phyloP scores from a whole-genome alignment of 148 eudicot genomes.

The Nepenthes mirabilis region DNA sequence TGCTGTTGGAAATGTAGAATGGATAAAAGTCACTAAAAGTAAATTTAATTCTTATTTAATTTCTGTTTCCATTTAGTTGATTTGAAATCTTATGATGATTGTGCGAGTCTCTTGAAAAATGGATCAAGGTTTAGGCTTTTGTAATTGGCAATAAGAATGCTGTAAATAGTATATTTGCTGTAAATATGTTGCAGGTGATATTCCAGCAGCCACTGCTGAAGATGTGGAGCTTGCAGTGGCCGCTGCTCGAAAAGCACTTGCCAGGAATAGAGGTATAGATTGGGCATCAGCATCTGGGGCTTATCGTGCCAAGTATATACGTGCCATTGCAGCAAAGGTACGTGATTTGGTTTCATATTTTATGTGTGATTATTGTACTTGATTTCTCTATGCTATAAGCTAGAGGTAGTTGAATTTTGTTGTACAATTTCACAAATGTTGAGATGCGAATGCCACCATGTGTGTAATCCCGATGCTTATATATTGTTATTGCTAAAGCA shows the following conservation, averaged over 20 bases:
- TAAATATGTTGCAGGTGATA: conserved; percentile 39
- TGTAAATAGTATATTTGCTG: background rate
- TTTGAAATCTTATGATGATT: background rate
- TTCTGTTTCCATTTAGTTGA: no score
- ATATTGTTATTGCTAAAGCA: no score
- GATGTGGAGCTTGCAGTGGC: conserved; percentile 85
- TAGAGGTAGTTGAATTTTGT: no score
- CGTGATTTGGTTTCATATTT: background rate
- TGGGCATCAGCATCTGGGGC: conserved; percentile 89
- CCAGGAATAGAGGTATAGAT: conserved; percentile 48
- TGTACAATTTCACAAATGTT: no score
- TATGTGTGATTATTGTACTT: no score
- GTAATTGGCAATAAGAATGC: background rate
- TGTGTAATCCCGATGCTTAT: no score
- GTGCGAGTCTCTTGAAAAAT: background rate
- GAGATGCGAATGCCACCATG: no score
- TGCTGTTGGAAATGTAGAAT: no score
- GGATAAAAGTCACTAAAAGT: no score
- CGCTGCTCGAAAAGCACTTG: conserved; percentile 69
- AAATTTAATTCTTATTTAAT: no score
- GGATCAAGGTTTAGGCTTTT: background rate
- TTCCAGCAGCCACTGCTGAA: conserved; percentile 89
- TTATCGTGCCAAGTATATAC: conserved; percentile 83
- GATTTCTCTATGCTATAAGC: no score
- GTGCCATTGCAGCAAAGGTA: conserved; percentile 92